A percentile compares a stretch with the other conserved stretches of the same genome.
Conservation (phyloP, 495 filamentous ascomycete species). For the Aspergillus olivimuriae region DNA sequence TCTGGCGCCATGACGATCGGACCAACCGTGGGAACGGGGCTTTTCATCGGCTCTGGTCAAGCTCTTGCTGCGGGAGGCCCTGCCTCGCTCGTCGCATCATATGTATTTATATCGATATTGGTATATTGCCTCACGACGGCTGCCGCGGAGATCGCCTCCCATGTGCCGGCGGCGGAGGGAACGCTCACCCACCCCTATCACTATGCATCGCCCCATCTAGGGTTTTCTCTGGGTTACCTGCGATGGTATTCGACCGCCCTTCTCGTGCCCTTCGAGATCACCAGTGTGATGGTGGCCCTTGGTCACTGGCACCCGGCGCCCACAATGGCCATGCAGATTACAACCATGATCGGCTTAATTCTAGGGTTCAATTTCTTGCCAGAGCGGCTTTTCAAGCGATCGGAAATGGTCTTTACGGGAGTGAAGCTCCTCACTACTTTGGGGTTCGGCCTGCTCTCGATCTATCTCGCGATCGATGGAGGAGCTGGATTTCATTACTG, state of each 20-base stretch:
- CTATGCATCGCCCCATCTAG: conserved; percentile 45
- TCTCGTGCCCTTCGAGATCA: conserved; percentile 65
- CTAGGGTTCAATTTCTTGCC: conserved; percentile 72
- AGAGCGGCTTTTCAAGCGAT: conserved; percentile 71
- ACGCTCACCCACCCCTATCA: conserved; percentile 51
- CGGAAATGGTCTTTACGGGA: conserved; percentile 70
- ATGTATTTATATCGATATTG: conserved; percentile 44
- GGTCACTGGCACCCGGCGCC: conserved; percentile 62
- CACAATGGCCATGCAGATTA: conserved; percentile 62
- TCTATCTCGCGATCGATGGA: conserved; percentile 63
- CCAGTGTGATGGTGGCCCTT: conserved; percentile 78
- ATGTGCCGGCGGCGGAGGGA: conserved; percentile 48
- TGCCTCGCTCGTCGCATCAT: conserved; percentile 33
- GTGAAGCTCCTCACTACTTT: conserved; percentile 76
- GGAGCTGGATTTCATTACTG: conserved; percentile 75
- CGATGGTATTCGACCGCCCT: conserved; percentile 60
- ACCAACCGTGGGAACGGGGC: conserved; percentile 35
- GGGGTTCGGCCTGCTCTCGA: conserved; percentile 60
- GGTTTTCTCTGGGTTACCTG: conserved; percentile 52
- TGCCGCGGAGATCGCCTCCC: conserved; percentile 58
- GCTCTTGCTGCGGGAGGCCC: conserved; percentile 36
- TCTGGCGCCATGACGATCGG: conserved; percentile 24
- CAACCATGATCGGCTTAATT: conserved; percentile 62
- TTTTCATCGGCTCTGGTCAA: conserved; percentile 36
- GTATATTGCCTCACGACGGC: conserved; percentile 56